phyloP scores from a whole-genome alignment of 768 basidiomycete genomes.

The Tricholoma sp. region DNA sequence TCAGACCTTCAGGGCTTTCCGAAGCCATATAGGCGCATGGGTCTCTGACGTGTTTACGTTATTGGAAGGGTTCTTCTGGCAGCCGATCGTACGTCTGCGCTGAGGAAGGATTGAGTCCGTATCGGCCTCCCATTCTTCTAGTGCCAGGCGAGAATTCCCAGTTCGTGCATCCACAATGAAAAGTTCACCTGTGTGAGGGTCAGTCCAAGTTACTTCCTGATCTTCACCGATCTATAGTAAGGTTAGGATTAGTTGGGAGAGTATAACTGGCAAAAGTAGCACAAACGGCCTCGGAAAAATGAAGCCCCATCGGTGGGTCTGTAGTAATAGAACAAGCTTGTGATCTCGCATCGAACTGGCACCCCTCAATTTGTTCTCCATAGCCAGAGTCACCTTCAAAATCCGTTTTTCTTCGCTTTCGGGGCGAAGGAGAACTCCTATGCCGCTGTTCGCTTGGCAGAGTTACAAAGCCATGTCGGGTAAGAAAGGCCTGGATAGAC shows the following conservation, averaged over 20 bases:
- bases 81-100: slow-evolving; percentile 22
- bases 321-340: neutral
- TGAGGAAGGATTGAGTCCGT: slow-evolving; percentile 6
- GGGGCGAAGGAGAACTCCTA: slow-evolving; percentile 27
- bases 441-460: slow-evolving; percentile 11
- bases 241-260: neutral
- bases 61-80: slow-evolving; percentile 16
- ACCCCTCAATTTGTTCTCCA: slow-evolving; percentile 20
- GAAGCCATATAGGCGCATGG: slow-evolving; percentile 57
- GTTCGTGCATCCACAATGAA: slow-evolving; percentile 65
- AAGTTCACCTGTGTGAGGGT: slow-evolving; percentile 53
- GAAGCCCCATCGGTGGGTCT: neutral
- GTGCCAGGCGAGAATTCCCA: slow-evolving; percentile 54
- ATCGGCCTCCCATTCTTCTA: neutral
- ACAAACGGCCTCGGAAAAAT: slow-evolving; percentile 4
- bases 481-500: slow-evolving; percentile 58
- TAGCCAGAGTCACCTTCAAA: slow-evolving; percentile 31
- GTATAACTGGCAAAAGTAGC: neutral
- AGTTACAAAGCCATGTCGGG: slow-evolving; percentile 52
- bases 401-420: slow-evolving; percentile 47
- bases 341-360: neutral
- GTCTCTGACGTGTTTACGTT: neutral
- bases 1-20: slow-evolving; percentile 51
- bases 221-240: slow-evolving; percentile 15
- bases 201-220: slow-evolving; percentile 47